Percentiles rank a stretch among this genome's conserved stretches.
Evolutionary conservation across 495 filamentous ascomycete species (phyloP).

Genomic region (Pseudoneurospora amorphoporcata): DNA sequence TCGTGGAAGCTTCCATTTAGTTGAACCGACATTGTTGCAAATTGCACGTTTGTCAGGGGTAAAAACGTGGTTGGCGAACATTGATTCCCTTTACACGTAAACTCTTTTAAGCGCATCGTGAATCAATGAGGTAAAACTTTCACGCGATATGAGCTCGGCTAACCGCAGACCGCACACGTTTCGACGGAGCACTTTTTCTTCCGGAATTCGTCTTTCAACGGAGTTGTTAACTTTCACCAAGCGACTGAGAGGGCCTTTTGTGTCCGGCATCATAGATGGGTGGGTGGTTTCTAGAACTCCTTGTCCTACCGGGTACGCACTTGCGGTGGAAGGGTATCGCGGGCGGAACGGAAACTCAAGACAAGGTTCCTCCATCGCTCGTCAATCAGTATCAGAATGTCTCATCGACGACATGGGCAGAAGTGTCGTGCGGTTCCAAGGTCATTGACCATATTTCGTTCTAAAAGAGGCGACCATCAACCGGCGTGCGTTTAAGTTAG

Average conservation of each 20-base stretch:
- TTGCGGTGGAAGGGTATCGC: not conserved
- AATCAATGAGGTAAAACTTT: not conserved
- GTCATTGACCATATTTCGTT: not conserved
- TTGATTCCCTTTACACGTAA: not conserved
- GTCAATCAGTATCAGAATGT: not conserved
- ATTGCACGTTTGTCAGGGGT: not conserved
- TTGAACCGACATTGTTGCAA: not conserved
- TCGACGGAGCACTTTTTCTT: not conserved
- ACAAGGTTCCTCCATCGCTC: not conserved
- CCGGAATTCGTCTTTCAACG: not conserved
- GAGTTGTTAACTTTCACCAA: not conserved
- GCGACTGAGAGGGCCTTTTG: not conserved
- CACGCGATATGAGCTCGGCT: not conserved
- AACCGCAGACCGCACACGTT: not conserved
- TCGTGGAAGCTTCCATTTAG: not conserved
- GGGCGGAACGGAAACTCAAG: not conserved
- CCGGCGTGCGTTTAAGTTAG: not conserved
- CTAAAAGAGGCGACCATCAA: not conserved
- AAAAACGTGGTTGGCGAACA: not conserved
- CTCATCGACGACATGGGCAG: not conserved
- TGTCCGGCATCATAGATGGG: not conserved
- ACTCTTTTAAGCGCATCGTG: not conserved
- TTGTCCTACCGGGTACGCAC: not conserved
- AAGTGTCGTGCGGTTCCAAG: not conserved
- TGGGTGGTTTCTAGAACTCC: not conserved